Evolutionary conservation across 1,284 basidiomycete species (phyloP).

Genomic region (Ceratobasidium papillatum): DNA sequence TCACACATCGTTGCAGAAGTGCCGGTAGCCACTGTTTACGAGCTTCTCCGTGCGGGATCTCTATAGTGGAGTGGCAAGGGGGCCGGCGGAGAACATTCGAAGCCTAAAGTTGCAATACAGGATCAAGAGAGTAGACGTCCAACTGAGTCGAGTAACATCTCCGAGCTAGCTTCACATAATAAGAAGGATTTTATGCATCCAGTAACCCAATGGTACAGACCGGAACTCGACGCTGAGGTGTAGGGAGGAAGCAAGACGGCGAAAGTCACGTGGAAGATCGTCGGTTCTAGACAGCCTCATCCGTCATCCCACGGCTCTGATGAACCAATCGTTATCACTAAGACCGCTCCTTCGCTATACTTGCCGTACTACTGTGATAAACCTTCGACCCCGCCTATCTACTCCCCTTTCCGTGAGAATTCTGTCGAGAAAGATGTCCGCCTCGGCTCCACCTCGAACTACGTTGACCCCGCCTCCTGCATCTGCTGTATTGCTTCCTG

Average conservation of each 20-base stretch:
- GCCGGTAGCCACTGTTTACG: background rate
- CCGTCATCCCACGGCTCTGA: slow-evolving; percentile 6
- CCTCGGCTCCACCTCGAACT: slow-evolving; percentile 12
- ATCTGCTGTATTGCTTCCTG: slow-evolving; percentile 2
- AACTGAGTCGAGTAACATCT: slow-evolving; percentile 10
- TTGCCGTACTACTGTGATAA: background rate
- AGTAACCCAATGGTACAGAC: background rate
- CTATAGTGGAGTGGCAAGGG: background rate
- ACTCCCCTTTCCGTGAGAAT: slow-evolving; percentile 13
- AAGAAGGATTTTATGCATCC: background rate
- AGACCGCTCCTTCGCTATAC: slow-evolving; percentile 12
- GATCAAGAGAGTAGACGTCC: background rate
- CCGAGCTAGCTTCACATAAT: background rate
- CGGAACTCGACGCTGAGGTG: background rate
- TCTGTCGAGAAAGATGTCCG: background rate
- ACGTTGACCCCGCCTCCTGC: slow-evolving; percentile 30
- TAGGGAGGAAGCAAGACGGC: background rate
- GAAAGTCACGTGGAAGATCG: slow-evolving; percentile 2
- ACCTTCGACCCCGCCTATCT: background rate
- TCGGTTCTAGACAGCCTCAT: slow-evolving; percentile 5
- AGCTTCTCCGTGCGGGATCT: slow-evolving; percentile 8
- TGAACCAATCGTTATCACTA: slow-evolving; percentile 20
- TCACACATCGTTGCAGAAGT: slow-evolving; percentile 12
- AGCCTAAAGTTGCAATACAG: background rate
- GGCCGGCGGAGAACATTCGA: background rate